Evolutionary conservation across 1,284 basidiomycete genomes (phyloP).

Genomic region (Amylostereum areolatum): DNA sequence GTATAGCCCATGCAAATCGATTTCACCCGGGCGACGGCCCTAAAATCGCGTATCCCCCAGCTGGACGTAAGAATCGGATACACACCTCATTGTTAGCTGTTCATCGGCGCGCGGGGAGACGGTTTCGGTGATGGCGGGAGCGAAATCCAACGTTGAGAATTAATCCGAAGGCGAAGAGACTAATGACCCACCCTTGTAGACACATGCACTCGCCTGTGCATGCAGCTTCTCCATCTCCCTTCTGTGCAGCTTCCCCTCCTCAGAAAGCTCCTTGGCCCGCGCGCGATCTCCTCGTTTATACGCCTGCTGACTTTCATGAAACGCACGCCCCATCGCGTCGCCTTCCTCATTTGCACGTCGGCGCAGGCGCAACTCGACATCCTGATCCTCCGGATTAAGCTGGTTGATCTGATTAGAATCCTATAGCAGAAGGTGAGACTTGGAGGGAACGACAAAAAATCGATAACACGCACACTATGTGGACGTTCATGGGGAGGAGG

Average conservation of each 20-base stretch:
- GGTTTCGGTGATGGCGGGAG: too few species aligned
- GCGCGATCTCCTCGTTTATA: constrained; percentile 72
- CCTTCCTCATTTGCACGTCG: constrained; percentile 71
- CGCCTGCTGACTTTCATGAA: constrained; percentile 63
- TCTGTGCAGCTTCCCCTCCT: constrained; percentile 82
- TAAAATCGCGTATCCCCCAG: constrained; percentile 19
- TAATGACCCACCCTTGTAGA: constrained; percentile 60
- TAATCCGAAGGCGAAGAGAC: not conserved
- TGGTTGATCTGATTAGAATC: constrained; percentile 65
- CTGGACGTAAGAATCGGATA: not conserved
- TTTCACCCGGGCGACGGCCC: constrained; percentile 67
- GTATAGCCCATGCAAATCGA: constrained; percentile 90
- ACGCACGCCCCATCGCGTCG: constrained; percentile 65
- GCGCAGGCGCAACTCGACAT: constrained; percentile 41
- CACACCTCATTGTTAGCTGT: constrained; percentile 78
- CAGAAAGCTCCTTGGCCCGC: constrained; percentile 77
- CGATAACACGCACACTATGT: too few species aligned
- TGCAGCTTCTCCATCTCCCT: constrained; percentile 78
- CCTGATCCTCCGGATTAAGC: constrained; percentile 57
- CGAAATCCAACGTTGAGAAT: not conserved
- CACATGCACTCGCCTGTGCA: constrained; percentile 84
- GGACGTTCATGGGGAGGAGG: too few species aligned
- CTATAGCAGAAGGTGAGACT: constrained; percentile 22
- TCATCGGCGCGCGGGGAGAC: not conserved
- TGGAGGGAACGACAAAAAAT: too few species aligned